These are phyloP conservation scores for Cercospora sp. DNA, from an alignment of 2,329 filamentous ascomycete genomes.

Conservation along the genomic window DNA sequence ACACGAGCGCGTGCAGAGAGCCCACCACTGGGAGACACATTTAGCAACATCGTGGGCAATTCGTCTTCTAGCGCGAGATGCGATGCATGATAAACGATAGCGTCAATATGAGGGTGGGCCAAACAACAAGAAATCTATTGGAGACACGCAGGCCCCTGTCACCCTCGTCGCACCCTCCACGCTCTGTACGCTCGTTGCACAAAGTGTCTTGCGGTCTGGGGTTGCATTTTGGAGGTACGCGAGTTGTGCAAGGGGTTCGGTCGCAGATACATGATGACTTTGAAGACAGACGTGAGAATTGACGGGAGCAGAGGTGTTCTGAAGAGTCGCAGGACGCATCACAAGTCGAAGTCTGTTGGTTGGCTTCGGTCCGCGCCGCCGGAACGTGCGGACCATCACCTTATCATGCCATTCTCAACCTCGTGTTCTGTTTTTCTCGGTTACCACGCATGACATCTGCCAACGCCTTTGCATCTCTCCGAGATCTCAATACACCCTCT, in stretches of 20 bases:
- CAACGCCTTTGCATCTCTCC: background rate
- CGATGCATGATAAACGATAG: constrained; percentile 18
- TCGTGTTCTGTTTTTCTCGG: background rate
- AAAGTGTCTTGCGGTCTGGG: background rate
- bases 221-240: background rate
- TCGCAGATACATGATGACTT: background rate
- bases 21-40: constrained; percentile 4
- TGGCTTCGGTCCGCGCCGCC: background rate
- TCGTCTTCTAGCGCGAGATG: constrained; percentile 16
- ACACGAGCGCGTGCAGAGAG: constrained; percentile 16
- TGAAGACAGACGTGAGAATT: background rate
- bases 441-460: background rate
- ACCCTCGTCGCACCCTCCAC: background rate
- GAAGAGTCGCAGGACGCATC: background rate
- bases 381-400: background rate
- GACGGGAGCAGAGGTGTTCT: background rate
- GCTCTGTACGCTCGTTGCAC: background rate
- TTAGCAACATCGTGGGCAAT: constrained; percentile 19
- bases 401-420: background rate
- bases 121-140: constrained; percentile 14
- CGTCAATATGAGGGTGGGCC: constrained; percentile 11
- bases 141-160: constrained; percentile 7
- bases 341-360: background rate
- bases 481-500: background rate
- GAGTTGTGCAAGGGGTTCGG: background rate